These are phyloP conservation scores for Oidium heveae DNA, from an alignment of 2,329 filamentous ascomycete genomes.

Conservation along the genomic window DNA sequence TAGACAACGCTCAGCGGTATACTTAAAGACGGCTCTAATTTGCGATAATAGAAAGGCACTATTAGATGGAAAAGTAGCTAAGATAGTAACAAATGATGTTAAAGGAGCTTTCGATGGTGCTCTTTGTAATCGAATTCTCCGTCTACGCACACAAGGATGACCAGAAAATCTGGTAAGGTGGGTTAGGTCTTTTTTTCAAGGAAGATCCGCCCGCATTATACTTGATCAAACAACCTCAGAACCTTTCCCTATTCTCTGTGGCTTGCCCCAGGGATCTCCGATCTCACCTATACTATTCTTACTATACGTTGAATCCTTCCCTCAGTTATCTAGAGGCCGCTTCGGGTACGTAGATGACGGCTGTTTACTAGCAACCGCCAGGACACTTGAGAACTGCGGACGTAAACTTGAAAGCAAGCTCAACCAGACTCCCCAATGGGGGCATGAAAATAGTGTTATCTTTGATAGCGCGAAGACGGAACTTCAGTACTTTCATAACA, in stretches of 20 bases:
- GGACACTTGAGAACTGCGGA: background rate
- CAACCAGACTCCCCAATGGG: background rate
- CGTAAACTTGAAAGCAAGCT: background rate
- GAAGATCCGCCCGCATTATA: background rate
- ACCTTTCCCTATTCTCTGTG: background rate
- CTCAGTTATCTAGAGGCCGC: background rate
- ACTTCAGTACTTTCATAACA: background rate
- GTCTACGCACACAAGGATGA: background rate
- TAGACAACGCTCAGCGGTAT: background rate
- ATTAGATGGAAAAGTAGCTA: background rate
- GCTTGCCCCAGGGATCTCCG: background rate
- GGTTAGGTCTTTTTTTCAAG: background rate
- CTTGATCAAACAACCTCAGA: background rate
- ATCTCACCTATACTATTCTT: background rate
- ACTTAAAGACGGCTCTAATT: background rate
- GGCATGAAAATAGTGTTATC: background rate
- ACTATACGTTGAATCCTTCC: background rate
- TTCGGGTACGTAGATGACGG: background rate
- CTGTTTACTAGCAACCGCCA: background rate
- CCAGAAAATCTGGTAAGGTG: background rate
- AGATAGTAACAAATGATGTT: background rate
- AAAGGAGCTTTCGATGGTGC: background rate
- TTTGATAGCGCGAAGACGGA: background rate
- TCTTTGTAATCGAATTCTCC: background rate
- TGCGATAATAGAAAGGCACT: background rate